Conservation (phyloP, 1,284 basidiomycete genomes). For the Binderoboletus segoi region DNA sequence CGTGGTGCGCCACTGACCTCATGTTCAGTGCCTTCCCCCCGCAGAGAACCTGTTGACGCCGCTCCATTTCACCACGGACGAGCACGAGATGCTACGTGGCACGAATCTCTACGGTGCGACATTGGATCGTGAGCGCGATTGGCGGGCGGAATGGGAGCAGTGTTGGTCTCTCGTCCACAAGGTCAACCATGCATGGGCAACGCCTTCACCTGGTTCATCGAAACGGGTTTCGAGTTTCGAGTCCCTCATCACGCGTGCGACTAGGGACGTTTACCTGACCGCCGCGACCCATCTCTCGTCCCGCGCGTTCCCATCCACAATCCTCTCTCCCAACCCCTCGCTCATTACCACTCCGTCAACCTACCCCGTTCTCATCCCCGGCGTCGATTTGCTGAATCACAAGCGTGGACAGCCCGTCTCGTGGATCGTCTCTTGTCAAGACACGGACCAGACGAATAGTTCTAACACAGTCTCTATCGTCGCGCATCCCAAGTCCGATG, state of each 20-base stretch:
- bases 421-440: slow-evolving; percentile 65
- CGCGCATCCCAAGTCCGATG: slow-evolving; percentile 9
- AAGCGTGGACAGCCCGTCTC: slow-evolving; percentile 71
- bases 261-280: slow-evolving; percentile 71
- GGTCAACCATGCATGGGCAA: slow-evolving; percentile 47
- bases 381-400: slow-evolving; percentile 85
- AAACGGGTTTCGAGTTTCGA: neutral
- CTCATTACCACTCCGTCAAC: slow-evolving; percentile 54
- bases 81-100: slow-evolving; percentile 68
- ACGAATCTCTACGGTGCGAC: slow-evolving; percentile 81
- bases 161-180: slow-evolving; percentile 47
- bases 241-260: neutral
- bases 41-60: slow-evolving; percentile 66
- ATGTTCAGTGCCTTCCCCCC: slow-evolving; percentile 69
- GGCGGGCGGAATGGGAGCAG: slow-evolving; percentile 60
- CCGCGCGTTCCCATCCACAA: slow-evolving; percentile 83
- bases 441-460: too few species aligned
- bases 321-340: slow-evolving; percentile 62
- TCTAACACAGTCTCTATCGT: slow-evolving; percentile 44
- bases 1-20: slow-evolving; percentile 56
- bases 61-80: slow-evolving; percentile 67
- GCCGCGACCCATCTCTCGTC: slow-evolving; percentile 81
- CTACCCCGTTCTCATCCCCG: slow-evolving; percentile 82
- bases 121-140: slow-evolving; percentile 58
- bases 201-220: slow-evolving; percentile 67